Evolutionary conservation across 2,329 filamentous ascomycete genomes (phyloP).

Genomic region (Venturia nashicola): DNA sequence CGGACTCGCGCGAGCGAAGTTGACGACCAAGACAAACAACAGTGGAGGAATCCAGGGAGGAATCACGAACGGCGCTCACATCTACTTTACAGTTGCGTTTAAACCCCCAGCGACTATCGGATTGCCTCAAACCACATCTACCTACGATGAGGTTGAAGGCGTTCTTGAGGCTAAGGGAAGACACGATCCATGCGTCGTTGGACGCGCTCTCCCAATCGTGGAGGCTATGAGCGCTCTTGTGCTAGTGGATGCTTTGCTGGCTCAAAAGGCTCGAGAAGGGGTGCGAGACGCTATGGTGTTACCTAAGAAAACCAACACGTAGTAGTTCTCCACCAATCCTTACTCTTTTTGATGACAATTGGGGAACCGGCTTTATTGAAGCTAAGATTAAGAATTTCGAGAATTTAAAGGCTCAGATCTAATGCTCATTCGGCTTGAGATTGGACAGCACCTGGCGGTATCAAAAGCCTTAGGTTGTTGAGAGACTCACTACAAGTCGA

Average conservation of each 20-base stretch:
- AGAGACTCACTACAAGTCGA: neutral
- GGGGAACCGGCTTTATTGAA: too few species aligned
- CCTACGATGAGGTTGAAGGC: constrained; percentile 65
- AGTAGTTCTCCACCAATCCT: neutral
- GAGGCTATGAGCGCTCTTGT: constrained; percentile 86
- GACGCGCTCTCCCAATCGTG: constrained; percentile 74
- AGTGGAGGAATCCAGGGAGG: constrained; percentile 91
- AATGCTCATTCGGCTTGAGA: neutral
- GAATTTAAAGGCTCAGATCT: too few species aligned
- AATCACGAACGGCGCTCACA: constrained; percentile 82
- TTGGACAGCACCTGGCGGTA: neutral
- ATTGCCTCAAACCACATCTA: constrained; percentile 72
- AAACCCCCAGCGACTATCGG: constrained; percentile 92
- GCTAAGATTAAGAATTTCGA: neutral
- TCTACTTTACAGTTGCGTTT: constrained; percentile 93
- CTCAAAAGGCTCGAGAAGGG: constrained; percentile 54
- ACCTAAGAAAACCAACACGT: neutral
- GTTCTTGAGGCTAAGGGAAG: constrained; percentile 80
- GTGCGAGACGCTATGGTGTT: neutral
- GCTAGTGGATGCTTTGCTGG: constrained; percentile 75
- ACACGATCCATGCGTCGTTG: constrained; percentile 88
- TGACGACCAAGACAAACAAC: constrained; percentile 88
- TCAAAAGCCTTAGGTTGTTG: neutral
- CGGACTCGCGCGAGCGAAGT: constrained; percentile 39
- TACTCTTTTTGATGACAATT: too few species aligned